Conservation (phyloP, 305 asterid genomes). For the Solanum hybrid region DNA sequence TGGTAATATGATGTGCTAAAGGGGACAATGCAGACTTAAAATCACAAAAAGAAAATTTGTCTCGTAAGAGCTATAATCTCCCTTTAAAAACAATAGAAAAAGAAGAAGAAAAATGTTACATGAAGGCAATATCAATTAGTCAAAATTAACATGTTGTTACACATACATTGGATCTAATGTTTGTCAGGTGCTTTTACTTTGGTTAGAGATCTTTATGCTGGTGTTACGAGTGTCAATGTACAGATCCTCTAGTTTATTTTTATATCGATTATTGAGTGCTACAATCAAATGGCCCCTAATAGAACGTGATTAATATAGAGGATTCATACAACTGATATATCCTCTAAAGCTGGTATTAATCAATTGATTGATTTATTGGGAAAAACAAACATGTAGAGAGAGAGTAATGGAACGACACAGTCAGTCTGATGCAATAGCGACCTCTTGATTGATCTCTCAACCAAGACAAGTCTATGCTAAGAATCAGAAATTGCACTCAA, state of each 20-base stretch:
- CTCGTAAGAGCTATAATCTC: neutral
- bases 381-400: neutral
- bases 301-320: neutral
- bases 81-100: neutral
- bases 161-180: neutral
- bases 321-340: neutral
- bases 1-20: neutral
- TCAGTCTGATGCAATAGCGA: neutral
- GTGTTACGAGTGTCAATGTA: neutral
- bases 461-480: neutral
- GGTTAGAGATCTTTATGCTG: neutral
- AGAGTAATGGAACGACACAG: neutral
- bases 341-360: neutral
- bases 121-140: neutral
- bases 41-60: neutral
- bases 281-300: neutral
- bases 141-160: neutral
- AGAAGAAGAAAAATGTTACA: neutral
- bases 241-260: neutral
- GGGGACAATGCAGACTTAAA: neutral
- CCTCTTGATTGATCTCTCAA: neutral
- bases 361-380: neutral
- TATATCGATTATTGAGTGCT: neutral
- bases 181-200: neutral
- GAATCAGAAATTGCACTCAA: neutral